phyloP scores from a whole-genome alignment of 805 yeast species.

The Suhomyces prunicola region DNA sequence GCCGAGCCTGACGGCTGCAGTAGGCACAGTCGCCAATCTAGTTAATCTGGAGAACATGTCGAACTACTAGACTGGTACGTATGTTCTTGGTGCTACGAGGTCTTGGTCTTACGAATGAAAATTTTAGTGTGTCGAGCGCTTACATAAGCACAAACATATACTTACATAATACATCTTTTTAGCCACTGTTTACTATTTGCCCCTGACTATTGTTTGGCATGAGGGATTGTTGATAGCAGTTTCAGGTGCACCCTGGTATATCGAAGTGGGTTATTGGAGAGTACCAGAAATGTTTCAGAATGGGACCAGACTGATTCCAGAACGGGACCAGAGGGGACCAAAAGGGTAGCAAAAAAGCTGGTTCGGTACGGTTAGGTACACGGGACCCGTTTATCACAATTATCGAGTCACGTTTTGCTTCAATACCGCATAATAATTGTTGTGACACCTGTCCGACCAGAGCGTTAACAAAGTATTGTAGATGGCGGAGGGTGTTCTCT shows the following conservation, averaged over 20 bases:
- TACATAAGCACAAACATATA: not conserved
- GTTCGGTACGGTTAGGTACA: not conserved
- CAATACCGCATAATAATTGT: not conserved
- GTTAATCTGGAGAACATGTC: constrained; percentile 10
- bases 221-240: not conserved
- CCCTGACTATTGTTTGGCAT: not conserved
- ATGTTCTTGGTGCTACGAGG: not conserved
- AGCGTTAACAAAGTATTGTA: not conserved
- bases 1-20: not conserved
- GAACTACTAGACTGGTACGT: not conserved
- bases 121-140: not conserved
- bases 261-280: not conserved
- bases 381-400: not conserved
- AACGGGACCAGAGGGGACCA: not conserved
- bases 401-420: not conserved
- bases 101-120: not conserved
- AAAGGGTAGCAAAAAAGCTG: not conserved
- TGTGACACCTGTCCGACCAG: not conserved
- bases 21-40: constrained; percentile 5
- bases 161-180: not conserved
- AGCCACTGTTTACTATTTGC: not conserved
- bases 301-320: not conserved
- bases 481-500: not conserved
- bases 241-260: not conserved
- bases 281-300: not conserved